These are phyloP conservation scores for Tulasnella sp. DNA, from an alignment of 768 basidiomycete species.

Conservation along the genomic window DNA sequence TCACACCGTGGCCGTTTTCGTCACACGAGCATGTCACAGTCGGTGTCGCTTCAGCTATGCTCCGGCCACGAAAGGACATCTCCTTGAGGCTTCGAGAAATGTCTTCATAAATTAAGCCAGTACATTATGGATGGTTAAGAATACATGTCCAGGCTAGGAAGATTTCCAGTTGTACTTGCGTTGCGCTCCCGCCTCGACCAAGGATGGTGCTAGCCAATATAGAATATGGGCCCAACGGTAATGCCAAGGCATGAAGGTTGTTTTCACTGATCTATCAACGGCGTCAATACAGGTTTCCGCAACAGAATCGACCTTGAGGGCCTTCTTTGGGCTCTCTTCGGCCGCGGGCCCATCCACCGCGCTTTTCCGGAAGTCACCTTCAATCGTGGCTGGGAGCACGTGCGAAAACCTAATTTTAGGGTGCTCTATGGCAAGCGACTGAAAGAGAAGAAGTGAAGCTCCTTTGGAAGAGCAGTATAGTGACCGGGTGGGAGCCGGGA, in stretches of 20 bases:
- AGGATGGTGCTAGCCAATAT: slow-evolving; percentile 66
- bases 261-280: slow-evolving; percentile 60
- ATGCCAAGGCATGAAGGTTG: slow-evolving; percentile 59
- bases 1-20: neutral
- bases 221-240: slow-evolving; percentile 55
- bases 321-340: slow-evolving; percentile 46
- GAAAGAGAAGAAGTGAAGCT: slow-evolving; percentile 75
- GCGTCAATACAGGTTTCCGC: slow-evolving; percentile 63
- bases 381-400: slow-evolving; percentile 67
- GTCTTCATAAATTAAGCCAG: neutral
- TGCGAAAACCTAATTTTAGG: slow-evolving; percentile 65
- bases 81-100: neutral
- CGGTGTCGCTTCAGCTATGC: neutral
- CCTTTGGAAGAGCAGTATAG: slow-evolving; percentile 85
- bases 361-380: slow-evolving; percentile 65
- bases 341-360: slow-evolving; percentile 66
- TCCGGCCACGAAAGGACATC: neutral
- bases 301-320: slow-evolving; percentile 60
- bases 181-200: slow-evolving; percentile 61
- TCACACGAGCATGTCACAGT: neutral
- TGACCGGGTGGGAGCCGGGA: slow-evolving; percentile 83
- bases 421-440: slow-evolving; percentile 79
- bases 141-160: neutral
- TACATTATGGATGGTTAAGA: neutral
- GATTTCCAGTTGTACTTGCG: slow-evolving; percentile 64